Conservation (phyloP, 192 early-diverging fungal genomes). For the Coemansia sp. region DNA sequence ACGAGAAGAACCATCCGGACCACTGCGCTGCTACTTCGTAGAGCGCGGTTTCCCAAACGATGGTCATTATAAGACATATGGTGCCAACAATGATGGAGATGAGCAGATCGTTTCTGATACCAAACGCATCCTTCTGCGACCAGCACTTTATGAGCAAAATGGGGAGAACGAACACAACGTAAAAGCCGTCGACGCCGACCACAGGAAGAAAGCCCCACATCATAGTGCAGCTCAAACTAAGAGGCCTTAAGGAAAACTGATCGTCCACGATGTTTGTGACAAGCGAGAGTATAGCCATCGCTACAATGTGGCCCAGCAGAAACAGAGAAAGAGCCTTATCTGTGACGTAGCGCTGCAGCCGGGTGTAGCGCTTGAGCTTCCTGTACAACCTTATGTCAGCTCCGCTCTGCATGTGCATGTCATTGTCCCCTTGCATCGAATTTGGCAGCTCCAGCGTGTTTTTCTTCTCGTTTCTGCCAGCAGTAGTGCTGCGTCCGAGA, state of each 20-base stretch:
- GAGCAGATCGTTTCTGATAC: constrained; percentile 46
- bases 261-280: constrained; percentile 40
- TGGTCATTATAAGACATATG: constrained; percentile 18
- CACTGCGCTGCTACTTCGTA: constrained; percentile 13
- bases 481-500: neutral
- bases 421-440: constrained; percentile 8
- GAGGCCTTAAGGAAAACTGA: constrained; percentile 35
- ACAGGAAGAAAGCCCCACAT: constrained; percentile 42
- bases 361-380: constrained; percentile 35
- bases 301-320: constrained; percentile 15
- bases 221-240: constrained; percentile 24
- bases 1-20: constrained; percentile 48
- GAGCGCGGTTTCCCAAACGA: constrained; percentile 37
- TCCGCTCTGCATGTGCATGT: neutral
- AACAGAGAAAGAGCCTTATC: constrained; percentile 20
- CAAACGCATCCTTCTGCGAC: constrained; percentile 39
- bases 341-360: constrained; percentile 32
- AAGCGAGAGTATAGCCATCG: constrained; percentile 26
- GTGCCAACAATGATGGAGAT: constrained; percentile 24
- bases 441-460: constrained; percentile 6
- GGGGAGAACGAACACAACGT: constrained; percentile 30
- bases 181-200: constrained; percentile 11
- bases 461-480: constrained; percentile 27
- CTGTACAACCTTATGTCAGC: constrained; percentile 25
- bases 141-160: constrained; percentile 33